These are phyloP conservation scores for Colletotrichum sp. DNA, from an alignment of 2,329 filamentous ascomycete genomes.

Conservation along the genomic window DNA sequence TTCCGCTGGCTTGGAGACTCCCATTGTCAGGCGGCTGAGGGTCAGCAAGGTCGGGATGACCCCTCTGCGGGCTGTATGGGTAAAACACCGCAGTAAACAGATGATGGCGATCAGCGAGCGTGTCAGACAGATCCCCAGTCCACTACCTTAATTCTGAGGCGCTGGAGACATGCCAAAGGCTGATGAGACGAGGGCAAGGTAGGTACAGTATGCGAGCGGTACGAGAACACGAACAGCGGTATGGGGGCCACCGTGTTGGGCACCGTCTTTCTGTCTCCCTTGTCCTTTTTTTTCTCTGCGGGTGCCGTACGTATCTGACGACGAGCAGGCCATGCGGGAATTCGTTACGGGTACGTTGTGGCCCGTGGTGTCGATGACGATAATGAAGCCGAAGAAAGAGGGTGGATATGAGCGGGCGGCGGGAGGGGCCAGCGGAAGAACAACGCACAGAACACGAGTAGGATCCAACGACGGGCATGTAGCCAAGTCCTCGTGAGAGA, in stretches of 20 bases:
- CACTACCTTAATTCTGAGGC: conserved; percentile 14
- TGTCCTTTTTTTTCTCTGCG: neutral
- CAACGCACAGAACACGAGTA: neutral
- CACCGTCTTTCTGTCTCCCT: neutral
- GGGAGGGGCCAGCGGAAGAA: neutral
- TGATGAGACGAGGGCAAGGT: neutral
- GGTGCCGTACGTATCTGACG: neutral
- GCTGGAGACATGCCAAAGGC: neutral
- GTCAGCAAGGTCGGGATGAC: neutral
- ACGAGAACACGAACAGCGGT: neutral
- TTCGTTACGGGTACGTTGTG: neutral
- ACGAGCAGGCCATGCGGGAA: neutral
- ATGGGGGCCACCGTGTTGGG: neutral
- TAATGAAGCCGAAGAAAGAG: neutral
- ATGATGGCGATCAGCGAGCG: conserved; percentile 5
- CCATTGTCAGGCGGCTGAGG: neutral
- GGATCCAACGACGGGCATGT: neutral
- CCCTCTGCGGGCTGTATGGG: neutral
- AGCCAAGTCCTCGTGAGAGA: neutral
- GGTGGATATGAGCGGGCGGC: neutral
- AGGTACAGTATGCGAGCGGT: neutral
- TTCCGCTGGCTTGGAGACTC: neutral
- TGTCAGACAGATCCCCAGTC: conserved; percentile 1
- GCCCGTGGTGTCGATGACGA: conserved; percentile 1
- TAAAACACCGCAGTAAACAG: neutral